These are phyloP conservation scores for Carex arenaria DNA, from an alignment of 202 grass and related monocot genomes.

Conservation along the genomic window DNA sequence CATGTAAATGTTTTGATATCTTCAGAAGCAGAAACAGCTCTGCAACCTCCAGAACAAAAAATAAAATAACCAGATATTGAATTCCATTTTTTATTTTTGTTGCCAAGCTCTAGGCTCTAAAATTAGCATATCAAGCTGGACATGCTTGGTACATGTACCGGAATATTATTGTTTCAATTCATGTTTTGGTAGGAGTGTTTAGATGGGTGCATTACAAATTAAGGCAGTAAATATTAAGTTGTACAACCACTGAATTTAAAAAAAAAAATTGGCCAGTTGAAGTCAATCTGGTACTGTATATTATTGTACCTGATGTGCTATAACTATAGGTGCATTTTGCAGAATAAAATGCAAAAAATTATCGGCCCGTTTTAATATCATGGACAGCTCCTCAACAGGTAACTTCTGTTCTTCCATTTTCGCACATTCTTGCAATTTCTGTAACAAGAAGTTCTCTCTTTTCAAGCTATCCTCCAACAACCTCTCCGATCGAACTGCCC, in stretches of 20 bases:
- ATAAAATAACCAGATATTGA: background rate
- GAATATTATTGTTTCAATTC: background rate
- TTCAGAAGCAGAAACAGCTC: background rate
- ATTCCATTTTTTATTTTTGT: background rate
- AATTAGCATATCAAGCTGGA: background rate
- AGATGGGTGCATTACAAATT: background rate
- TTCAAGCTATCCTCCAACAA: conserved; percentile 57
- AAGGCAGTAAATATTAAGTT: background rate
- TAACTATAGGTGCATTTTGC: conserved; percentile 85
- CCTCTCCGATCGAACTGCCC: conserved; percentile 41
- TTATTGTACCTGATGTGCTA: conserved; percentile 77
- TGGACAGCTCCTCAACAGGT: conserved; percentile 74
- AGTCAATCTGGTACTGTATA: background rate
- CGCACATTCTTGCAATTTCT: conserved; percentile 56
- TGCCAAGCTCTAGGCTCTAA: background rate
- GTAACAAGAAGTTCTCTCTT: conserved; percentile 53
- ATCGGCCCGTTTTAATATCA: conserved; percentile 72
- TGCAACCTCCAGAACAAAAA: conserved; percentile 1
- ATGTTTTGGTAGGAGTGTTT: background rate
- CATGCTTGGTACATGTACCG: background rate
- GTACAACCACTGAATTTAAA: background rate
- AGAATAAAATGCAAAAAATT: conserved; percentile 98
- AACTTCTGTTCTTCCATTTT: conserved; percentile 55
- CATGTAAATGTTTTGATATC: conserved; percentile 2
- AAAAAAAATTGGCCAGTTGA: background rate